Percentiles rank a stretch among this genome's conserved stretches.
Evolutionary conservation across 73 alveolate genomes (phyloP).

Genomic region (Paramecium biaurelia): DNA sequence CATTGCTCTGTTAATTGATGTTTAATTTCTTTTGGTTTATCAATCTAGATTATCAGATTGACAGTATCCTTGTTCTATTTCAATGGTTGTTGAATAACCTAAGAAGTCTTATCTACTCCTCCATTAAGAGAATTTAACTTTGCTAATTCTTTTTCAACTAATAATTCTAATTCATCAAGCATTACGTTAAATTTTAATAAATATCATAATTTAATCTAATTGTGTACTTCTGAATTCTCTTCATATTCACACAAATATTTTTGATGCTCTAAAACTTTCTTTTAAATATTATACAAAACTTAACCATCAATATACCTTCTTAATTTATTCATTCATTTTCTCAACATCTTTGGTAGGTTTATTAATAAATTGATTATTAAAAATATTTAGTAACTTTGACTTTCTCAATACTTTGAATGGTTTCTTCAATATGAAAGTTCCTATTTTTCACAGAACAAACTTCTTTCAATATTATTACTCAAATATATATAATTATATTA

Average conservation of each 20-base stretch:
- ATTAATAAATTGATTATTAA: slow-evolving; percentile 3
- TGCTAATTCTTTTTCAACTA: slow-evolving; percentile 37
- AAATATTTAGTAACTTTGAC: slow-evolving; percentile 18
- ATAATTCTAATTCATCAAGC: slow-evolving; percentile 40
- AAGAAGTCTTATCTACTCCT: neutral
- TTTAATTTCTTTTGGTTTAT: neutral
- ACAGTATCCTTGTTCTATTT: neutral
- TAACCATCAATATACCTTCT: neutral
- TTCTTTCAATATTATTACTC: slow-evolving; percentile 7
- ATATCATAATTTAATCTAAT: neutral
- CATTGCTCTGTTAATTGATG: neutral
- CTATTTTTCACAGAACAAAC: slow-evolving; percentile 8
- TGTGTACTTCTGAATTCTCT: neutral
- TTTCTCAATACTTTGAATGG: neutral
- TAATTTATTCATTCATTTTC: neutral
- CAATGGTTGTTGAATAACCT: neutral
- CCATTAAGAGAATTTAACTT: neutral
- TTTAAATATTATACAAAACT: neutral
- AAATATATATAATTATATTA: neutral
- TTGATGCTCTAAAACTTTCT: neutral
- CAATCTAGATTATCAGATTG: neutral
- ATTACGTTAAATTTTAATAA: slow-evolving; percentile 43
- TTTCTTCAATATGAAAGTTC: neutral
- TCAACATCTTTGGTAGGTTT: slow-evolving; percentile 20
- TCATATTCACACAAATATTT: slow-evolving; percentile 11